A percentile compares a stretch with the other conserved stretches of the same genome.
phyloP scores from a whole-genome alignment of 495 filamentous ascomycete genomes.

The Xeromyces bisporus region DNA sequence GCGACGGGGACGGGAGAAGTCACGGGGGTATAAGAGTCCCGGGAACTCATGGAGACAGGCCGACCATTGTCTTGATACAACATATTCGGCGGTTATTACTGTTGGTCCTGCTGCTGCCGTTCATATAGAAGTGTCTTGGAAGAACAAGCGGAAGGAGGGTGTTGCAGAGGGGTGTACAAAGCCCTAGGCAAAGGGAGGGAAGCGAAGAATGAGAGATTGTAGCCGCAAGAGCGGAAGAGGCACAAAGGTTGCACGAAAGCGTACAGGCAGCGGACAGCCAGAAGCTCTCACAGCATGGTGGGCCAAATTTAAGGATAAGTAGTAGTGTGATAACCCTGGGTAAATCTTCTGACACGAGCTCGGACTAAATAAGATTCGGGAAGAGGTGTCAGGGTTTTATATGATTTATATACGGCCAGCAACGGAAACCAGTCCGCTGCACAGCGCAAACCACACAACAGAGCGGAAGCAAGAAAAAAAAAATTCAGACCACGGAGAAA shows the following conservation, averaged over 20 bases:
- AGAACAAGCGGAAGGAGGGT: too few species aligned
- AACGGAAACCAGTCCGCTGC: too few species aligned
- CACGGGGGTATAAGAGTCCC: conserved; percentile 7
- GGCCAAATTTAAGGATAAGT: too few species aligned
- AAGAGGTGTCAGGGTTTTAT: background rate
- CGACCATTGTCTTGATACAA: conserved; percentile 13
- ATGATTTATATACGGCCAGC: too few species aligned
- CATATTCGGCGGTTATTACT: too few species aligned
- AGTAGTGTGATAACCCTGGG: too few species aligned
- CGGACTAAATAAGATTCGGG: background rate
- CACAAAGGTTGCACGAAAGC: conserved; percentile 1
- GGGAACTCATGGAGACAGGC: conserved; percentile 10
- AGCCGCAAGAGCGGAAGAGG: background rate
- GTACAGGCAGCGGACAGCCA: conserved; percentile 3
- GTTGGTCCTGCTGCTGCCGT: conserved; percentile 22
- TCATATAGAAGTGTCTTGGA: conserved; percentile 20
- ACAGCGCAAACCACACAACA: too few species aligned
- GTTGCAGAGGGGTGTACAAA: too few species aligned
- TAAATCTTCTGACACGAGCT: background rate
- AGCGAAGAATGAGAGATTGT: background rate
- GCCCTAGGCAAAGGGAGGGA: background rate
- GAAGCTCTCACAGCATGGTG: conserved; percentile 20
- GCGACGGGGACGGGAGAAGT: conserved; percentile 11
- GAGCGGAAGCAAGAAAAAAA: background rate
- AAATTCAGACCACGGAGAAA: background rate